phyloP scores from a whole-genome alignment of 345 rosid species.

The Melaleuca alternifolia region DNA sequence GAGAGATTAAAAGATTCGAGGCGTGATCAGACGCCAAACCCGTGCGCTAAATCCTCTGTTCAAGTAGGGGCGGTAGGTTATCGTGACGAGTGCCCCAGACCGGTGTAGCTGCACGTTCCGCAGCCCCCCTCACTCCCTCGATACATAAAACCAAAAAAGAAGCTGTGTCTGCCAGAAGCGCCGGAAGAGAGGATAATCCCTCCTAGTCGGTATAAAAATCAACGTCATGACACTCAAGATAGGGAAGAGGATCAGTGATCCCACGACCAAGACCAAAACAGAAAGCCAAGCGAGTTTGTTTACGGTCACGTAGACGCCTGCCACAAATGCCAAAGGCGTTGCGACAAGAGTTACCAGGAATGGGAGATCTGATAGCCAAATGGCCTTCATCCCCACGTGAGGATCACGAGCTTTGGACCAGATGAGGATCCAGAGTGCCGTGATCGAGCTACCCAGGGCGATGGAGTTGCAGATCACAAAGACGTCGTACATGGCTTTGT shows the following conservation, averaged over 20 bases:
- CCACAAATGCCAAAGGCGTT: background rate
- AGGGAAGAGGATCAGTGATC: background rate
- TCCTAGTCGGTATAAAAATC: too few species aligned
- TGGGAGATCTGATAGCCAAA: background rate
- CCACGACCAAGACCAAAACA: background rate
- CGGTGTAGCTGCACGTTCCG: background rate
- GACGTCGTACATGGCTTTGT: background rate
- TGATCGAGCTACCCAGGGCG: background rate
- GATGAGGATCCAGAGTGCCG: background rate
- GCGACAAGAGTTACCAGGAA: background rate
- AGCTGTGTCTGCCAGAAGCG: too few species aligned
- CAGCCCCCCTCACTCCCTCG: background rate
- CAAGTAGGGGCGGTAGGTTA: background rate
- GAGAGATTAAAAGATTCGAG: background rate
- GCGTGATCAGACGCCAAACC: background rate
- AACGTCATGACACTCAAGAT: fast-evolving
- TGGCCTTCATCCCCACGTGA: background rate
- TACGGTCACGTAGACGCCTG: background rate
- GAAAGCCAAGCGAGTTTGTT: background rate
- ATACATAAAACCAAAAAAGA: background rate
- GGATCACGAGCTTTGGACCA: background rate
- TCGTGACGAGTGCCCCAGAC: background rate
- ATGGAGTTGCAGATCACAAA: background rate
- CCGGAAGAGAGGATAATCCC: background rate
- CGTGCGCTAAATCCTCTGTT: too few species aligned